A percentile compares a stretch with the other conserved stretches of the same genome.
Evolutionary conservation across 768 basidiomycete species (phyloP).

Genomic region (Lactarius quietus): DNA sequence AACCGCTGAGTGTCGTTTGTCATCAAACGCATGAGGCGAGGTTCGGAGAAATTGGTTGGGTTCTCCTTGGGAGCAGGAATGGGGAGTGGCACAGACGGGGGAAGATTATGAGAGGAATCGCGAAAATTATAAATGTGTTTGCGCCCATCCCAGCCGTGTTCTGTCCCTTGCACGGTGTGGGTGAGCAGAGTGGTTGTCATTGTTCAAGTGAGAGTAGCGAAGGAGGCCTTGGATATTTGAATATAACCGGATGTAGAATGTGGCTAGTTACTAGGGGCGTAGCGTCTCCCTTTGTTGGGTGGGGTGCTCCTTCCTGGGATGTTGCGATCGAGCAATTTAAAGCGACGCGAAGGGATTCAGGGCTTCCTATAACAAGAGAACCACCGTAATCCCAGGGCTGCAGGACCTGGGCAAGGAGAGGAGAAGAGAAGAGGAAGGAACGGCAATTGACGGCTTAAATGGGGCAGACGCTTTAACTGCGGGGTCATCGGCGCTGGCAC

Average conservation of each 20-base stretch:
- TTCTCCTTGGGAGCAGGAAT: conserved; percentile 10
- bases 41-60: conserved; percentile 10
- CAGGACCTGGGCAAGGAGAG: conserved; percentile 6
- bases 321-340: conserved; percentile 7
- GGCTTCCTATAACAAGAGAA: conserved; percentile 1
- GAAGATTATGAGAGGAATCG: neutral
- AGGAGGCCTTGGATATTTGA: conserved; percentile 5
- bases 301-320: conserved; percentile 3
- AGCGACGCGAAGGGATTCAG: conserved; percentile 2
- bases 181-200: conserved; percentile 16
- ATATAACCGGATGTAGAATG: neutral
- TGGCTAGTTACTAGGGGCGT: conserved; percentile 6
- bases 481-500: conserved; percentile 8
- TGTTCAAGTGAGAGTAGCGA: neutral
- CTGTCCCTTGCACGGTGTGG: conserved; percentile 5
- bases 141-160: conserved; percentile 6
- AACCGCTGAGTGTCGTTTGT: conserved; percentile 17
- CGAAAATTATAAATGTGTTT: conserved; percentile 13
- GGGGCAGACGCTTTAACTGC: conserved; percentile 19
- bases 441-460: conserved; percentile 13
- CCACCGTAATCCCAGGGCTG: conserved; percentile 4
- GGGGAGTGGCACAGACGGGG: conserved; percentile 4
- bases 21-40: conserved; percentile 11
- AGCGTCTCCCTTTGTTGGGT: conserved; percentile 7
- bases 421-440: conserved; percentile 12